phyloP scores from a whole-genome alignment of 129 eudicot species.

The Chrysanthemum seticuspe region DNA sequence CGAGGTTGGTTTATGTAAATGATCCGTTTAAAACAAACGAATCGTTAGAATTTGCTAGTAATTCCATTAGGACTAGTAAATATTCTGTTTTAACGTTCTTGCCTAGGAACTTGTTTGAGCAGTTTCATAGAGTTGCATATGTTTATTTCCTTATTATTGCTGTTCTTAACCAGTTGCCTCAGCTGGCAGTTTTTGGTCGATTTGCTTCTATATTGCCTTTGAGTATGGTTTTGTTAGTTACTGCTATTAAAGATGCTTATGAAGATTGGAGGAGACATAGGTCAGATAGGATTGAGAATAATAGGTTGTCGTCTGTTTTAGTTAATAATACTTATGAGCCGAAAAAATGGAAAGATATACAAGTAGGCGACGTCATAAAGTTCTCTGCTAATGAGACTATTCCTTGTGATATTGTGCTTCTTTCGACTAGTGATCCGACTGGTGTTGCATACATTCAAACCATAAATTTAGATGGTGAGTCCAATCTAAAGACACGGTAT shows the following conservation, averaged over 20 bases:
- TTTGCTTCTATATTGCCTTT: slow-evolving; percentile 82
- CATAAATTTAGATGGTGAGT: slow-evolving; percentile 88
- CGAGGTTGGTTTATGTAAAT: slow-evolving; percentile 67
- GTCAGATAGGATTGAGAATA: slow-evolving; percentile 73
- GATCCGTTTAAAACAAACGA: slow-evolving; percentile 75
- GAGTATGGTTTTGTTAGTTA: slow-evolving; percentile 70
- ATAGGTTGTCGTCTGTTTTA: slow-evolving; percentile 54
- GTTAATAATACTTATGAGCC: slow-evolving; percentile 43
- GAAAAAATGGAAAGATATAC: slow-evolving; percentile 72
- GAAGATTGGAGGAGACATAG: slow-evolving; percentile 88
- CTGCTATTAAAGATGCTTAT: slow-evolving; percentile 90
- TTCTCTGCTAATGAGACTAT: slow-evolving; percentile 69
- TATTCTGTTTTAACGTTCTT: slow-evolving; percentile 80
- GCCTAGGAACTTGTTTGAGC: slow-evolving; percentile 87
- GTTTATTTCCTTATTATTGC: slow-evolving; percentile 81
- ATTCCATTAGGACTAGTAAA: slow-evolving; percentile 76
- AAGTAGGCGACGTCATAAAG: slow-evolving; percentile 83
- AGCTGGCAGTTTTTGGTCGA: slow-evolving; percentile 90
- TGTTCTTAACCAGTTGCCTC: slow-evolving; percentile 88
- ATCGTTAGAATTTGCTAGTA: slow-evolving; percentile 63
- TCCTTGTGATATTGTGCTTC: slow-evolving; percentile 86
- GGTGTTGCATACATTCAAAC: slow-evolving; percentile 95
- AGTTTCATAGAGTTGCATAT: slow-evolving; percentile 92
- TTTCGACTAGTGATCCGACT: slow-evolving; percentile 86
- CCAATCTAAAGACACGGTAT: slow-evolving; percentile 84